Base-by-base conservation (phyloP, 306 rosid species). In the Heteromeles arbutifolia region DNA sequence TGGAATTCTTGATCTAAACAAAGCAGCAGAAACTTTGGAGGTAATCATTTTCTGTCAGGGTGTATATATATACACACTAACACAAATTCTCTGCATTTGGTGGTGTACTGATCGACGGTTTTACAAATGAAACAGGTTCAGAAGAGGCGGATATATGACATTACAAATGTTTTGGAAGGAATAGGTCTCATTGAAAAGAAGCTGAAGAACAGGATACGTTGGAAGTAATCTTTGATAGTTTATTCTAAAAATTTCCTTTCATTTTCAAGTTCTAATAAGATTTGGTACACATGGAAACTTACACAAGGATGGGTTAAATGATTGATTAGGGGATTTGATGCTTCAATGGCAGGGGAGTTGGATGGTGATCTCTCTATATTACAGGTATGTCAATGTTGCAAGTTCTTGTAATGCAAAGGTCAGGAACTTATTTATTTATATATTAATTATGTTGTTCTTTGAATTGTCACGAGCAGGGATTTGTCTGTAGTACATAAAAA, bases 91-190 rank as follows among this genome's bases (percentile, higher is more conserved):
- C 50, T 70, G 79, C 66, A 45, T 67, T 69, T 22, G 32, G 56
- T 57, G 69, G 68, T 80, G 41, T 79, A 34, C 78, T 79, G 72
- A 87, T 78, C 72, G n/a, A 32, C 57, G n/a, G 13, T 57, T 71
- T 71, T 81, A 67, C 53, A 68, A 69, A 72, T 79, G 69, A 53
- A 63, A 65, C 86, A 96, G 99, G 99, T 96, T 76, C 98, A 96
- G 79, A 96, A 96, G 88, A 92, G 99, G 82, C 90, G 99, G 79
- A 96, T 96, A 83, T 96, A 96, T 81, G 99, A 96, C 86, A 96
- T 96, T 71, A 96, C 99, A 71, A 96, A 96, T 80, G 99, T 96
- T 77, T 79, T 96, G 89, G 99, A 96, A 88, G 99, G 99, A 86
- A 88, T 96, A 82, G 99, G 97, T 77, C 99, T 96, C 80, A 96